These are phyloP conservation scores for Plasmodium relictum DNA, from an alignment of 169 alveolate genomes.

Conservation along the genomic window DNA sequence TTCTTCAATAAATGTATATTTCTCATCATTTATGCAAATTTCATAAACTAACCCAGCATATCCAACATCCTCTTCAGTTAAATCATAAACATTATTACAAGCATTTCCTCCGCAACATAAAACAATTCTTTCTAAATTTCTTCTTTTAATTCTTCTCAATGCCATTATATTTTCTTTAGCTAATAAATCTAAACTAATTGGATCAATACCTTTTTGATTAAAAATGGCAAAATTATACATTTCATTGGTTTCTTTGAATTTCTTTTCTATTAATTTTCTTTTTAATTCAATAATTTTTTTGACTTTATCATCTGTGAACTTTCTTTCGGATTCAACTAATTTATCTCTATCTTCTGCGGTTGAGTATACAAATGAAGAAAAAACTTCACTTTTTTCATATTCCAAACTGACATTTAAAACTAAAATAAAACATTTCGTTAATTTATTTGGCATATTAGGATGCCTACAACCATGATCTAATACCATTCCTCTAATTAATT, in stretches of 20 bases:
- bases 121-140: conserved; percentile 98
- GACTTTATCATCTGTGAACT: conserved; percentile 98
- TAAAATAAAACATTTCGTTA: conserved; percentile 96
- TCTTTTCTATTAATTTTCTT: conserved; percentile 90
- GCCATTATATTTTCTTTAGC: conserved; percentile 99
- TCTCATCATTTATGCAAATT: conserved; percentile 97
- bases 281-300: conserved; percentile 96
- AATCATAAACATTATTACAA: conserved; percentile 97
- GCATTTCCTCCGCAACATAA: conserved; percentile 99
- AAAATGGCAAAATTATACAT: conserved; percentile 94
- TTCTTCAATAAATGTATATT: conserved; percentile 98
- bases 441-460: conserved; percentile 98
- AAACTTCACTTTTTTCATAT: conserved; percentile 98
- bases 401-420: conserved; percentile 98
- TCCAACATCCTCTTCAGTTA: conserved; percentile 97
- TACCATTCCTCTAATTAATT: conserved; percentile 94
- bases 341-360: conserved; percentile 98
- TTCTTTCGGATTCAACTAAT: conserved; percentile 96
- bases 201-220: conserved; percentile 99
- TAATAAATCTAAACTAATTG: conserved; percentile 98
- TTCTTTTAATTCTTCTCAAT: conserved; percentile 96
- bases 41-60: conserved; percentile 97
- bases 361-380: conserved; percentile 97
- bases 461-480: conserved; percentile 99
- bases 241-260: conserved; percentile 84